A percentile compares a stretch with the other conserved stretches of the same genome.
Evolutionary conservation across 257 asterid species (phyloP).

Genomic region (Solanum gracilifrons): DNA sequence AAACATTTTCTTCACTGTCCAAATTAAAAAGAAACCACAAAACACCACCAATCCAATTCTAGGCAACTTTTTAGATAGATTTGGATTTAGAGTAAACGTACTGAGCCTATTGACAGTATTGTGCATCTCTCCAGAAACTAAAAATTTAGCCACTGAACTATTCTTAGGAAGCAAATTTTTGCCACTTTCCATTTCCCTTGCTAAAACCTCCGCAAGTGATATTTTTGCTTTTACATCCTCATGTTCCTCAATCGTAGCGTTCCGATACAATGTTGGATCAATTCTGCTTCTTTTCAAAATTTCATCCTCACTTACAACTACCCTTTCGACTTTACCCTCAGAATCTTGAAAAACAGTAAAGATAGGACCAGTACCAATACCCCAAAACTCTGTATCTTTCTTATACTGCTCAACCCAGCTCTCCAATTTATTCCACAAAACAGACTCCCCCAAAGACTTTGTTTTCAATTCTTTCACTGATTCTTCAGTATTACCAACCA

Average conservation of each 20-base stretch:
- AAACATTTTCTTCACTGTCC: conserved; percentile 35
- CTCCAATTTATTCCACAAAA: conserved; percentile 60
- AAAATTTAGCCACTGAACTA: conserved; percentile 60
- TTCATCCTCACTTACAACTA: conserved; percentile 74
- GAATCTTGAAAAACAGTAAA: conserved; percentile 55
- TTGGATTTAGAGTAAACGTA: conserved; percentile 21
- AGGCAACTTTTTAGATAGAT: conserved; percentile 29
- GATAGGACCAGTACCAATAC: conserved; percentile 63
- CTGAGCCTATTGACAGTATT: conserved; percentile 9
- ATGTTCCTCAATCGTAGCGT: conserved; percentile 20
- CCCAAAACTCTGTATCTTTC: conserved; percentile 75
- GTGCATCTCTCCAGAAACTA: conserved; percentile 25
- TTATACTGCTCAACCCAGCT: conserved; percentile 77
- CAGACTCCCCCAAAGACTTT: conserved; percentile 35
- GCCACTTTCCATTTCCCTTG: conserved; percentile 64
- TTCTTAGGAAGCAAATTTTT: conserved; percentile 36
- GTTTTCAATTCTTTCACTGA: conserved; percentile 16
- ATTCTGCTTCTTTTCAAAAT: conserved; percentile 48
- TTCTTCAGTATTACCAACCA: not conserved
- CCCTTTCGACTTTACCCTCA: conserved; percentile 58
- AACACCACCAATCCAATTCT: conserved; percentile 39
- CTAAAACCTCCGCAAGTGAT: conserved; percentile 57
- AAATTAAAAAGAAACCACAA: conserved; percentile 42
- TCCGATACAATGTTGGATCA: conserved; percentile 19
- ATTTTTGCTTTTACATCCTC: conserved; percentile 41